Evolutionary conservation across 1,284 basidiomycete genomes (phyloP).

Genomic region (Tilletia horrida): DNA sequence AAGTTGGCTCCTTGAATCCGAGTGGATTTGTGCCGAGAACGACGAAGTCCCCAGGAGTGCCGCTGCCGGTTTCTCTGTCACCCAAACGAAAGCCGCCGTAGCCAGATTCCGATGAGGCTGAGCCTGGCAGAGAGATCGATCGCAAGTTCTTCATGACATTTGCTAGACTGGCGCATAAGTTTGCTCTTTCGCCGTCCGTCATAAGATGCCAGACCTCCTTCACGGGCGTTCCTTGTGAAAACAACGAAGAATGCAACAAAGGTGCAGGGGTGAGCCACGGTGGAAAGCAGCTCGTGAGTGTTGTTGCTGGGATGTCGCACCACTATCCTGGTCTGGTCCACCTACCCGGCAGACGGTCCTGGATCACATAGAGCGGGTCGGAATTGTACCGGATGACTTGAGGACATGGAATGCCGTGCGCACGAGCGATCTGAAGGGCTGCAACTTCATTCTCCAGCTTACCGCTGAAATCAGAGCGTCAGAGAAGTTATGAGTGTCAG

Average conservation of each 20-base stretch:
- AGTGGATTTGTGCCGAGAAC: not conserved
- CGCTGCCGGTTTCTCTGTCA: not conserved
- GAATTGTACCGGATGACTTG: not conserved
- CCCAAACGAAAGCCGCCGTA: not conserved
- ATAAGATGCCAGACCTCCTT: not conserved
- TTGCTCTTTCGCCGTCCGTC: not conserved
- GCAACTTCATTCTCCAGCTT: slow-evolving; percentile 13
- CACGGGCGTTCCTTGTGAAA: not conserved
- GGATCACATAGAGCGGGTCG: slow-evolving; percentile 4
- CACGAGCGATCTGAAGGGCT: not conserved
- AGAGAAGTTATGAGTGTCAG: no score
- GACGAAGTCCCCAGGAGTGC: no score
- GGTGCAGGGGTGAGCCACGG: no score
- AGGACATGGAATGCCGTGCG: not conserved
- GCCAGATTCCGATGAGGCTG: not conserved
- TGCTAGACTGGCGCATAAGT: not conserved
- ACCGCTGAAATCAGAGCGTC: not conserved
- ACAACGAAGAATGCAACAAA: no score
- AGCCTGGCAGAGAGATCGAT: not conserved
- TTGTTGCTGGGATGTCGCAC: no score
- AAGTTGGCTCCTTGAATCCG: not conserved
- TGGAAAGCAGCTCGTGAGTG: no score
- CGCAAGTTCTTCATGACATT: not conserved
- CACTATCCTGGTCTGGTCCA: no score
- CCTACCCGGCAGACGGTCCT: not conserved